phyloP scores from a whole-genome alignment of 73 alveolate species.

The Tetrahymena thermophila region DNA sequence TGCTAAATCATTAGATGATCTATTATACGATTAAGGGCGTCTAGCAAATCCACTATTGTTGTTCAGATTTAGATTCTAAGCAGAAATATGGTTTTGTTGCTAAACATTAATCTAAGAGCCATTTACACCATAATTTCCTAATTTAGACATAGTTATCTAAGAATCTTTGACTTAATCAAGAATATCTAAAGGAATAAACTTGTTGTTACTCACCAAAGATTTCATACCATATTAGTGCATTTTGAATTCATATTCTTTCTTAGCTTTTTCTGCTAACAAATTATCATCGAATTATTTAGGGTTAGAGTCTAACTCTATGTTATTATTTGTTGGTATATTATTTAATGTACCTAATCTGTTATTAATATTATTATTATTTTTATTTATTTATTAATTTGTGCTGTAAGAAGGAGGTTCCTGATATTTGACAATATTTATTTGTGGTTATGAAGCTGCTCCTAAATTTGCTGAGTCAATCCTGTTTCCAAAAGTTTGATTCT shows the following conservation, averaged over 20 bases:
- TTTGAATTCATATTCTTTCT: not conserved
- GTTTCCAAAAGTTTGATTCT: not conserved
- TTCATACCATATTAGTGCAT: not conserved
- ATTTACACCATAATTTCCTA: not conserved
- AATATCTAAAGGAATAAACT: not conserved
- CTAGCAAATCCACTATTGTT: not conserved
- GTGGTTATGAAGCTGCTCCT: not conserved
- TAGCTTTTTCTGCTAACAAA: not conserved
- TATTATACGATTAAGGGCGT: not conserved
- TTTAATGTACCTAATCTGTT: not conserved
- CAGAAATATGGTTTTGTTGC: not conserved
- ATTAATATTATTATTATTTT: not conserved
- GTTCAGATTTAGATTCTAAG: not conserved
- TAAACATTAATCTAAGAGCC: not conserved
- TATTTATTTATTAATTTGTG: not conserved
- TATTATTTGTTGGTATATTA: not conserved
- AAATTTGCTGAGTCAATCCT: not conserved
- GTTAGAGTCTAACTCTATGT: not conserved
- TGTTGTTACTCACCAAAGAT: not conserved
- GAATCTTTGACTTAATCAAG: not conserved
- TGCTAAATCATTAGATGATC: not conserved
- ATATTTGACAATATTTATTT: not conserved
- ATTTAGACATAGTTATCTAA: not conserved
- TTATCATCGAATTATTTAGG: not conserved
- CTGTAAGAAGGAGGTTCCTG: not conserved